Evolutionary conservation across 495 filamentous ascomycete genomes (phyloP).

Genomic region (Echria macrotheca): DNA sequence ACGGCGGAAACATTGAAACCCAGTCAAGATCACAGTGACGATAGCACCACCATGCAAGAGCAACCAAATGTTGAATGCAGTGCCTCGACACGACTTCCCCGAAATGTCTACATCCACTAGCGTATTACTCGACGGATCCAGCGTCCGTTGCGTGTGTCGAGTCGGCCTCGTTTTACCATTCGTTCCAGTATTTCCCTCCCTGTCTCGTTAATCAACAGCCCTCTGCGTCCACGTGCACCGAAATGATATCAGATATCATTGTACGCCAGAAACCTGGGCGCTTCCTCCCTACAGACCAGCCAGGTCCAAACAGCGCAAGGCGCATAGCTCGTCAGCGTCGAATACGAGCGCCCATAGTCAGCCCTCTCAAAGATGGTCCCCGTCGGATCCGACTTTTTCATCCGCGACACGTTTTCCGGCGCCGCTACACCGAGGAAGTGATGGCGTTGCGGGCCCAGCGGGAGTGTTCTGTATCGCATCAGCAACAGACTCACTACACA

Average conservation of each 20-base stretch:
- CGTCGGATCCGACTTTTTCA: conserved; percentile 35
- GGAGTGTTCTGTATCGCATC: conserved; percentile 21
- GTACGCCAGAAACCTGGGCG: conserved; percentile 21
- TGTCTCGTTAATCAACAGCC: too few species aligned
- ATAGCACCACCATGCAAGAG: too few species aligned
- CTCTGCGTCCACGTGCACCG: too few species aligned
- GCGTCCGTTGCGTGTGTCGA: too few species aligned
- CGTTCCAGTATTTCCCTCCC: too few species aligned
- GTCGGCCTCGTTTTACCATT: too few species aligned
- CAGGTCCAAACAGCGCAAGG: conserved; percentile 27
- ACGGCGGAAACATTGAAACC: too few species aligned
- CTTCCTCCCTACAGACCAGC: conserved; percentile 17
- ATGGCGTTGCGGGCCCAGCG: conserved; percentile 27
- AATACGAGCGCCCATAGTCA: conserved; percentile 25
- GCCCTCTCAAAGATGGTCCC: conserved; percentile 23
- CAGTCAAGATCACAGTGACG: too few species aligned
- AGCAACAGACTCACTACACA: not conserved
- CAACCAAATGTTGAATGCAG: too few species aligned
- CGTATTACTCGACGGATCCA: too few species aligned
- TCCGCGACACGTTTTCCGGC: conserved; percentile 43
- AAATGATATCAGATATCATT: conserved; percentile 31
- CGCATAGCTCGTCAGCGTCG: conserved; percentile 25
- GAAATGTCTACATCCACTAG: too few species aligned
- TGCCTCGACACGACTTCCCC: too few species aligned
- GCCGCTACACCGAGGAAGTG: conserved; percentile 50